Evolutionary conservation across 495 filamentous ascomycete genomes (phyloP), one percentile per base, ranked within the genome.

Genomic region (Elasticomyces elasticus): DNA sequence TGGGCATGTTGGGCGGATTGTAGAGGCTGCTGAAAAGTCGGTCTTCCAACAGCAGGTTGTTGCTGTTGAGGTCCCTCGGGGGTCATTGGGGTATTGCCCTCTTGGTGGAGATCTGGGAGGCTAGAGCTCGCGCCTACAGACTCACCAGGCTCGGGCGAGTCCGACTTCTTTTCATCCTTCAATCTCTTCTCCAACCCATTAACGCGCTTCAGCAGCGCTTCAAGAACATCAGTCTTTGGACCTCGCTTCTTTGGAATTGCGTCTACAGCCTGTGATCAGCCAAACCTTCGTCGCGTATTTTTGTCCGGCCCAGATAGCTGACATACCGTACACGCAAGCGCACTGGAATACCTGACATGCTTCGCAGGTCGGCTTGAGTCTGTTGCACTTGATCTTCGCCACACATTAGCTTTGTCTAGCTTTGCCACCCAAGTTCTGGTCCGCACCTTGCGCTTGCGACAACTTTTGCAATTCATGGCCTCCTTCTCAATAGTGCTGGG

Each of bases 391-490:
- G 74, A 91, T 91, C 87, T 87, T 33, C 11, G 48, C 35, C n/a
- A n/a, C n/a, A n/a, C n/a, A n/a, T n/a, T n/a, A n/a, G 35, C 28
- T 35, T 19, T 10, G 31, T 7, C 15, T 33, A 33, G 30, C 30
- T 33, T 33, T 33, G 30, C 30, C 30, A 33, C 30, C 30, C 30
- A 7, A 7, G 30, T 50, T 24, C 52, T 62, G 50, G 54, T 50
- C 4, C 52, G 1, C 48, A 88, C 86, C 75, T 94, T 94, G 63
- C 87, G 77, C 67, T 90, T 94, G 59, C 87, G 81, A 74, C 87
- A 94, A 22, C 84, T 89, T 66, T 94, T 91, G 79, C 87, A 94
- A 68, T 94, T 94, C 87, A 94, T 94, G 19, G 86, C 83, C 72
- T 91, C 86, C 59, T 86, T 82, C 22, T 84, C 85, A 63, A 89